phyloP scores from a whole-genome alignment of 2,329 filamentous ascomycete genomes.

The Xylaria sp. region DNA sequence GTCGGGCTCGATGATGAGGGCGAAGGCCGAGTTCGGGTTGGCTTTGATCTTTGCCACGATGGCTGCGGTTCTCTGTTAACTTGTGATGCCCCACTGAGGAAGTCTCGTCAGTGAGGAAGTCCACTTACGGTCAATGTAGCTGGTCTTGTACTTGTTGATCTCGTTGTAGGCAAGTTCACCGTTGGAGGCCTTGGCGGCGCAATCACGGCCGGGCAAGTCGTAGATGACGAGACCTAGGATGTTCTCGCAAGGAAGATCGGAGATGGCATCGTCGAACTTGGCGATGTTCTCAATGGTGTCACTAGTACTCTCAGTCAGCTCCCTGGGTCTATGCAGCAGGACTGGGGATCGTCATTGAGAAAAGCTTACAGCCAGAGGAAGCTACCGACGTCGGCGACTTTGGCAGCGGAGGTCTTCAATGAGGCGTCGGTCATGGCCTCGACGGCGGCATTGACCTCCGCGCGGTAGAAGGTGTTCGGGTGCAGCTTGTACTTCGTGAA shows the following conservation, averaged over 20 bases:
- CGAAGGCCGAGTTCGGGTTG: conserved; percentile 59
- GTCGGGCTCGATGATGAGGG: conserved; percentile 66
- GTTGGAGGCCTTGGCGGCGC: conserved; percentile 68
- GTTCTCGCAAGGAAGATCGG: conserved; percentile 56
- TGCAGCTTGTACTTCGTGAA: conserved; percentile 48
- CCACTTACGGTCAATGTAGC: conserved; percentile 61
- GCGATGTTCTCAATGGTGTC: conserved; percentile 64
- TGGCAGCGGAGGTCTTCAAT: conserved; percentile 64
- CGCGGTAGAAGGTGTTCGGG: conserved; percentile 49
- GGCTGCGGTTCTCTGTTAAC: conserved; percentile 40
- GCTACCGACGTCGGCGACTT: conserved; percentile 64
- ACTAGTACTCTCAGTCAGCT: conserved; percentile 46
- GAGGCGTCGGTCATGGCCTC: conserved; percentile 54
- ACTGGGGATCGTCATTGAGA: not conserved
- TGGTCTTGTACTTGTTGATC: conserved; percentile 62
- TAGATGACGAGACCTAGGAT: conserved; percentile 65
- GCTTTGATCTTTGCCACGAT: conserved; percentile 58
- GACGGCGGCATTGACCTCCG: conserved; percentile 47
- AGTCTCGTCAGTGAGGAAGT: not conserved
- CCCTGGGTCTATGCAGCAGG: not conserved
- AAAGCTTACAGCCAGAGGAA: conserved; percentile 64
- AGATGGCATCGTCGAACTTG: conserved; percentile 60
- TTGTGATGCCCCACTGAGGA: not conserved
- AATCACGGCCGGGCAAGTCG: conserved; percentile 69
- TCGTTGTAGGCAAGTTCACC: conserved; percentile 66